phyloP scores from a whole-genome alignment of 2,329 filamentous ascomycete genomes.

The Pezicula carpinea region DNA sequence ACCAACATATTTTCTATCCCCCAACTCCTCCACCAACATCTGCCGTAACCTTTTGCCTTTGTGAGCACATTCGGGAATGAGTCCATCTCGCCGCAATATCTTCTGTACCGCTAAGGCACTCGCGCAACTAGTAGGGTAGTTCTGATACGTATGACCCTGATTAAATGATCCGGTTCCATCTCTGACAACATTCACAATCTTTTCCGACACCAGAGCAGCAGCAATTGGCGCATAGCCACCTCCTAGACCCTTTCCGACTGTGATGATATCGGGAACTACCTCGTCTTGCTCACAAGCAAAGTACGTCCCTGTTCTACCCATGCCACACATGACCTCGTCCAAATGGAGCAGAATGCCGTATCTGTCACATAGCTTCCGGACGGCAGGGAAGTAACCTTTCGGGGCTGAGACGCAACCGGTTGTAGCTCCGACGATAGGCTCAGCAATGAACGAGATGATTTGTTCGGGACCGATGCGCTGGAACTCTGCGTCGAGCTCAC shows the following conservation, averaged over 20 bases:
- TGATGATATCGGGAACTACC: conserved; percentile 55
- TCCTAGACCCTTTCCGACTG: conserved; percentile 59
- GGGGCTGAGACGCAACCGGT: conserved; percentile 63
- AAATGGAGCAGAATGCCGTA: conserved; percentile 67
- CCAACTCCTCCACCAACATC: conserved; percentile 36
- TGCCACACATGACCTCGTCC: conserved; percentile 63
- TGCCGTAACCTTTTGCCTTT: conserved; percentile 44
- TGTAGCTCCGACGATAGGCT: conserved; percentile 62
- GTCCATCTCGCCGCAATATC: conserved; percentile 48
- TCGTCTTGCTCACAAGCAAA: conserved; percentile 48
- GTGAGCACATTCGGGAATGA: conserved; percentile 49
- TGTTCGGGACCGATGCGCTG: conserved; percentile 49
- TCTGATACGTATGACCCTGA: conserved; percentile 46
- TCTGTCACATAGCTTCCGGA: conserved; percentile 59
- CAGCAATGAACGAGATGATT: conserved; percentile 60
- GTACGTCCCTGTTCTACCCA: conserved; percentile 43
- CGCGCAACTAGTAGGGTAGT: conserved; percentile 50
- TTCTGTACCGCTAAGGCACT: conserved; percentile 56
- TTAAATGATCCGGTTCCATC: conserved; percentile 6
- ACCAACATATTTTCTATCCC: conserved; percentile 42
- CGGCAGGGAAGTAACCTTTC: conserved; percentile 61
- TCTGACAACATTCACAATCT: conserved; percentile 36
- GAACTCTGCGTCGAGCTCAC: conserved; percentile 58
- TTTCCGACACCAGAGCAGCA: conserved; percentile 46
- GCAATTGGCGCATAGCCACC: conserved; percentile 58